Evolutionary conservation across 106 monocot species (phyloP).

Genomic region (Platanthera zijinensis): DNA sequence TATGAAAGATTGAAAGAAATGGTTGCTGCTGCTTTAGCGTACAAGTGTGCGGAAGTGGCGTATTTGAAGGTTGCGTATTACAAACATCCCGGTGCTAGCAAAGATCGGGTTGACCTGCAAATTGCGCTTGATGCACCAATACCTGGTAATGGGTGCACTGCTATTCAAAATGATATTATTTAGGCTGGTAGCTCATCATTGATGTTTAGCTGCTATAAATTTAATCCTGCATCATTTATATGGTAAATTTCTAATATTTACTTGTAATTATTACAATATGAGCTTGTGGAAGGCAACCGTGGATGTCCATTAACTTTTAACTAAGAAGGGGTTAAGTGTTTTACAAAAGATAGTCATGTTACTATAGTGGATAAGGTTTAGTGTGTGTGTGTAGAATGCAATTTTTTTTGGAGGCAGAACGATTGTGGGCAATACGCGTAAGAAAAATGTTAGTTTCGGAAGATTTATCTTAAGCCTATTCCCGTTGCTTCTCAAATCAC

Average conservation of each 20-base stretch:
- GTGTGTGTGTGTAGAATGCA: too few relatives aligned
- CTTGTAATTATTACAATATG: not conserved
- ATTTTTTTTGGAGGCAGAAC: too few relatives aligned
- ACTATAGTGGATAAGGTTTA: too few relatives aligned
- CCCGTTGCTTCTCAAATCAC: too few relatives aligned
- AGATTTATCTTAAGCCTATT: too few relatives aligned
- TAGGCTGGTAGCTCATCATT: not conserved
- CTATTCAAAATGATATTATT: not conserved
- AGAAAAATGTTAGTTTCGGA: too few relatives aligned
- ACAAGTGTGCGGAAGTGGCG: conserved; percentile 95
- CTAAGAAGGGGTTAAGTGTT: not conserved
- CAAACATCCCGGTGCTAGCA: conserved; percentile 56
- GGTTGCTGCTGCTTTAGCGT: conserved; percentile 88
- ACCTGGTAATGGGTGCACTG: conserved; percentile 31
- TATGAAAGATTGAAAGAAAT: conserved; percentile 75
- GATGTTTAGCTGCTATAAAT: not conserved
- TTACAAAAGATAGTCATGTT: too few relatives aligned
- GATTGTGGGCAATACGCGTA: too few relatives aligned
- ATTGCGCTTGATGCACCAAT: conserved; percentile 35
- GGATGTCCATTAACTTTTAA: not conserved
- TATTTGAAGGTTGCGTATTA: conserved; percentile 83
- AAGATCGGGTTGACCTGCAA: conserved; percentile 76
- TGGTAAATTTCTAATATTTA: not conserved
- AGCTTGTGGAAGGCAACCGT: not conserved
- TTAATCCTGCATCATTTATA: not conserved